Evolutionary conservation across 208 protist genomes (phyloP), one percentile per base, ranked within the genome.

Genomic region (Kentomonas sorsogonicus): DNA sequence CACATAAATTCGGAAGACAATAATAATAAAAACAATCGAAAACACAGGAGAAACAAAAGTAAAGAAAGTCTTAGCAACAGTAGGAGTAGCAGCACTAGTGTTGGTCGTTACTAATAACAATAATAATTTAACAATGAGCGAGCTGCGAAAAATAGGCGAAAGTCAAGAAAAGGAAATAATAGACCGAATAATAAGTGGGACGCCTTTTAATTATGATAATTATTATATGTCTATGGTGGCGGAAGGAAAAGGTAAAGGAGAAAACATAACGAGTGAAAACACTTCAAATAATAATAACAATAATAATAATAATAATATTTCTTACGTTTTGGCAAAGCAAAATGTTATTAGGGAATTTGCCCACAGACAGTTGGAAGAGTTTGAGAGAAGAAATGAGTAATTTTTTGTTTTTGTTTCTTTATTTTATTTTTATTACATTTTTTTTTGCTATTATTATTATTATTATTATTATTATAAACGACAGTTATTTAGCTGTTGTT

Each of bases 71-170:
- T 18, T 15, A 6, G 9, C 25, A 48, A 27, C n/a, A n/a, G n/a
- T n/a, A 48, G 11, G n/a, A 13, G 9, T 15, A 6, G 6, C 11
- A 23, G 9, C n/a, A 48, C 22, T 22, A 48, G n/a, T 48, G 43
- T 48, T 6, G 16, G 6, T 20, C 43, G 9, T 20, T 48, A 6
- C n/a, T 48, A 48, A 15, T 9, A 15, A 48, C 16, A 48, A 23
- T 48, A 48, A 48, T 48, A 48, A 48, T 48, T 6, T 20, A 48
- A 48, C 11, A 41, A 41, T 41, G n/a, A n/a, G n/a, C n/a, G n/a
- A n/a, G n/a, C n/a, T n/a, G n/a, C n/a, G n/a, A n/a, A n/a, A n/a
- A n/a, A n/a, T n/a, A n/a, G n/a, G n/a, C n/a, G n/a, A n/a, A n/a
- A n/a, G n/a, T n/a, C n/a, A n/a, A n/a, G n/a, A n/a, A n/a, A n/a